Percentiles rank a stretch among this genome's conserved stretches.
phyloP scores from a whole-genome alignment of 306 rosid genomes.

The Cucumis cinereus region DNA sequence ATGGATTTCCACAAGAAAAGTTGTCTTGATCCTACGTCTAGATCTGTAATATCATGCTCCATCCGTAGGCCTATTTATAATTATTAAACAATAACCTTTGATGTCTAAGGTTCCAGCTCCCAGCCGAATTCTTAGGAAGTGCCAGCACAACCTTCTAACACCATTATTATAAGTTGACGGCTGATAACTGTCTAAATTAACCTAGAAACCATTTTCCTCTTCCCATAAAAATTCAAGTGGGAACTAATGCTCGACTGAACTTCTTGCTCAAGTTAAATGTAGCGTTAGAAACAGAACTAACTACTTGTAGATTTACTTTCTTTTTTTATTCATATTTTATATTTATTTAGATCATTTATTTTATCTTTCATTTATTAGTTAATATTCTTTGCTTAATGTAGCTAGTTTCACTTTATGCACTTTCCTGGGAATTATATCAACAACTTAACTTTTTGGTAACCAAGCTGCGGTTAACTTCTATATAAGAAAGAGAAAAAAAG shows the following conservation, averaged over 20 bases:
- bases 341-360: too few relatives aligned
- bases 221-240: neutral
- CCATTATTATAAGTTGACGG: neutral
- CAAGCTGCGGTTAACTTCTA: neutral
- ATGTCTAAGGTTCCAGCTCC: neutral
- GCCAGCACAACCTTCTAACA: neutral
- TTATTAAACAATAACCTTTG: neutral
- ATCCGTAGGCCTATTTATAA: neutral
- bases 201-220: neutral
- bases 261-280: neutral
- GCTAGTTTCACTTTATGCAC: neutral
- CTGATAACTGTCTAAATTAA: neutral
- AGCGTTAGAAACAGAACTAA: neutral
- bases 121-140: neutral
- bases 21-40: neutral
- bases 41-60: neutral
- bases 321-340: too few relatives aligned
- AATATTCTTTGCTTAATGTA: neutral
- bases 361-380: neutral
- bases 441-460: neutral
- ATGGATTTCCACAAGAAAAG: neutral
- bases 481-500: neutral
- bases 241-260: neutral
- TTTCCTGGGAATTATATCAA: neutral
- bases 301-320: neutral